Percentiles rank a stretch among this genome's conserved stretches.
Conservation (phyloP, 2,329 filamentous ascomycete species). For the Fusarium pininemorale region DNA sequence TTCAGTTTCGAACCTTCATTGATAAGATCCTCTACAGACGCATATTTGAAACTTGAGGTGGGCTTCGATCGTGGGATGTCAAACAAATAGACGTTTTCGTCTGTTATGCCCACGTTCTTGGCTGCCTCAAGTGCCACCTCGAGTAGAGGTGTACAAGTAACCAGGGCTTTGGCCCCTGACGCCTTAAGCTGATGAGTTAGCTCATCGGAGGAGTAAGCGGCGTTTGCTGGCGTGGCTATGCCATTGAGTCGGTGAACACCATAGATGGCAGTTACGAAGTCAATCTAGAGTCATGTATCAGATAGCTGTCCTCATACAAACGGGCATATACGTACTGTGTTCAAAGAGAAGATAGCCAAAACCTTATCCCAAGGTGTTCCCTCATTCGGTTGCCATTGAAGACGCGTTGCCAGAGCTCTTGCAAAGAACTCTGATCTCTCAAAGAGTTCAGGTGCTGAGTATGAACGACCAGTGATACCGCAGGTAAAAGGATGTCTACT, state of each 20-base stretch:
- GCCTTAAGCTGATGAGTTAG: slow-evolving; percentile 76
- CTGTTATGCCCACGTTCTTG: slow-evolving; percentile 67
- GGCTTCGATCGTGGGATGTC: slow-evolving; percentile 62
- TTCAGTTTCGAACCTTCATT: slow-evolving; percentile 64
- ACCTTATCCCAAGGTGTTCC: slow-evolving; percentile 86
- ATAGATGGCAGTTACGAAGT: slow-evolving; percentile 78
- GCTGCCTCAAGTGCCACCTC: slow-evolving; percentile 71
- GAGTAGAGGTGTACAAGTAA: slow-evolving; percentile 75
- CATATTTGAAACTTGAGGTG: slow-evolving; percentile 56
- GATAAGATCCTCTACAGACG: slow-evolving; percentile 71
- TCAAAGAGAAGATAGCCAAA: slow-evolving; percentile 77
- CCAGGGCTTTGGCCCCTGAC: slow-evolving; percentile 73
- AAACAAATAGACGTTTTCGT: slow-evolving; percentile 72
- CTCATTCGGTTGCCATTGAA: slow-evolving; percentile 74
- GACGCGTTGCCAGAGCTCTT: slow-evolving; percentile 66
- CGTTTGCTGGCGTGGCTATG: slow-evolving; percentile 77
- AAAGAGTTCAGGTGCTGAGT: slow-evolving; percentile 69
- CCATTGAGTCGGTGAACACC: slow-evolving; percentile 78
- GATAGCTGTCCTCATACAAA: slow-evolving; percentile 1
- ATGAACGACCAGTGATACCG: slow-evolving; percentile 74
- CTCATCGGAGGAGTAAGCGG: slow-evolving; percentile 74
- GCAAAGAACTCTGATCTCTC: slow-evolving; percentile 73
- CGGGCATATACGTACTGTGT: slow-evolving; percentile 64
- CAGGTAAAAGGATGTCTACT: slow-evolving; percentile 81
- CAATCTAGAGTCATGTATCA: slow-evolving; percentile 60